Evolutionary conservation across 2,329 filamentous ascomycete species (phyloP).

Genomic region (Atkinsonella hypoxylon): DNA sequence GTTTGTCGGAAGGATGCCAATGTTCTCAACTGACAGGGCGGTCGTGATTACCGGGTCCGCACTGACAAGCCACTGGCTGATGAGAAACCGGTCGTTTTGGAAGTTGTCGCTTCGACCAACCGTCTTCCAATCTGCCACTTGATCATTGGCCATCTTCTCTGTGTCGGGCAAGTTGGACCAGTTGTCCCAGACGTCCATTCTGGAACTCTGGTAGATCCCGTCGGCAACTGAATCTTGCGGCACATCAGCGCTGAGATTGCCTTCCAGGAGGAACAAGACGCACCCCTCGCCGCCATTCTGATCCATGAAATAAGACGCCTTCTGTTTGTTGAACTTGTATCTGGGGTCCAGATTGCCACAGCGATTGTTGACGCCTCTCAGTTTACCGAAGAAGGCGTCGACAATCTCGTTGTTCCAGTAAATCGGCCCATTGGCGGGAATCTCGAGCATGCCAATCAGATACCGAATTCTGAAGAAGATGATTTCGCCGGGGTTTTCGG

Average conservation of each 20-base stretch:
- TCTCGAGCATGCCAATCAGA: constrained; percentile 26
- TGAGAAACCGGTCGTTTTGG: constrained; percentile 15
- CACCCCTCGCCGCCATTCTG: constrained; percentile 21
- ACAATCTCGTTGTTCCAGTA: constrained; percentile 26
- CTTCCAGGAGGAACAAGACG: constrained; percentile 20
- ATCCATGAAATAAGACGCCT: constrained; percentile 19
- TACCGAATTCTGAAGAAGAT: constrained; percentile 35
- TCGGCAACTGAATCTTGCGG: constrained; percentile 14
- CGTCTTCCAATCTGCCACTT: constrained; percentile 13
- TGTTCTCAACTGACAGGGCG: constrained; percentile 14
- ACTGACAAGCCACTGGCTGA: constrained; percentile 21
- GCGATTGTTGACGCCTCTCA: constrained; percentile 29
- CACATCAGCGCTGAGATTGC: constrained; percentile 11
- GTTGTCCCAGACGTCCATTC: constrained; percentile 16
- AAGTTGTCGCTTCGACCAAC: constrained; percentile 10
- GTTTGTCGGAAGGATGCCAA: constrained; percentile 21
- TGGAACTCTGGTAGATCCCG: constrained; percentile 18
- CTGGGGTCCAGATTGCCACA: constrained; percentile 16
- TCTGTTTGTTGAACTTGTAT: constrained; percentile 15
- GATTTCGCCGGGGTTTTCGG: constrained; percentile 29
- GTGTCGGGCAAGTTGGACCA: constrained; percentile 20
- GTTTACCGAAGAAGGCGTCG: constrained; percentile 29
- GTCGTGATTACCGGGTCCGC: constrained; percentile 16
- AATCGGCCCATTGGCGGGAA: constrained; percentile 14
- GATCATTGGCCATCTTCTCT: constrained; percentile 12